A percentile compares a stretch with the other conserved stretches of the same genome.
phyloP scores from a whole-genome alignment of 768 basidiomycete genomes.

The Leucosporidium yakuticum region DNA sequence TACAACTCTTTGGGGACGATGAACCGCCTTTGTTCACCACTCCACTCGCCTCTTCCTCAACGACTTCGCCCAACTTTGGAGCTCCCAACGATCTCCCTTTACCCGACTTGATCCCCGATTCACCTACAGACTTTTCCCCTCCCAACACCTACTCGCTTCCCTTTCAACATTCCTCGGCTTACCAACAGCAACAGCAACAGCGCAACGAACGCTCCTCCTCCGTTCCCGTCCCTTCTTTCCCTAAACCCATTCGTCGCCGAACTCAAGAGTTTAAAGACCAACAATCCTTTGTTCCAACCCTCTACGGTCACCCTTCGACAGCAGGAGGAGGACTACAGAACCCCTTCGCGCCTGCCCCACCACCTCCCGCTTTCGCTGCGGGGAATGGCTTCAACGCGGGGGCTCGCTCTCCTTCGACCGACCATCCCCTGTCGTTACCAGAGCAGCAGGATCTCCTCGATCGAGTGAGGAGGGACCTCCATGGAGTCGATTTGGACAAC shows the following conservation, averaged over 20 bases:
- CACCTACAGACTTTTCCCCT: not conserved
- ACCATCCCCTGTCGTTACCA: constrained; percentile 23
- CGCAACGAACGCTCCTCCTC: constrained; percentile 1
- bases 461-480: constrained; percentile 22
- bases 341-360: not conserved
- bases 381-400: no score
- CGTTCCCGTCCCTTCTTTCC: not conserved
- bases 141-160: not conserved
- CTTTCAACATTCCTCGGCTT: no score
- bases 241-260: not conserved
- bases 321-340: not conserved
- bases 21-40: no score
- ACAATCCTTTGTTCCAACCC: not conserved
- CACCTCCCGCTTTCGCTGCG: no score
- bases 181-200: not conserved
- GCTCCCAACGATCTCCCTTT: not conserved
- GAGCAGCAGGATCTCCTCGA: constrained; percentile 31
- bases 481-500: constrained; percentile 23
- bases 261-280: not conserved
- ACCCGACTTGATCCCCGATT: not conserved
- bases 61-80: not conserved
- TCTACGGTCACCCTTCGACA: not conserved
- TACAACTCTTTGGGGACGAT: no score
- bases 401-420: not conserved
- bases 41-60: not conserved